Evolutionary conservation across 164 flowering plant genomes (phyloP), one percentile per base, ranked within the genome.

Genomic region (Kalanchoe fedtschenkoi): DNA sequence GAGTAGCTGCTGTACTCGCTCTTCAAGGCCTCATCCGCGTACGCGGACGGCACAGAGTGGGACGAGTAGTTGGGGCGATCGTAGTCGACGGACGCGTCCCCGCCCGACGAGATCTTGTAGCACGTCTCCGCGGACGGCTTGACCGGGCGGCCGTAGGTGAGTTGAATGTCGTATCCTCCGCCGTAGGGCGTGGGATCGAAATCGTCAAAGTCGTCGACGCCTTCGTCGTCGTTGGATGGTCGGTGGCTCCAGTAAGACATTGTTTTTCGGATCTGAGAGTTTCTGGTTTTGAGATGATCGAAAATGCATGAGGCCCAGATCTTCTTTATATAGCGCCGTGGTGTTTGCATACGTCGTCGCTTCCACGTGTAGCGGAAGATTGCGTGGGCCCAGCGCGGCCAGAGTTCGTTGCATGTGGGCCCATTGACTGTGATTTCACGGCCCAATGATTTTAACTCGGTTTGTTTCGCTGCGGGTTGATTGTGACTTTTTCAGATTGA

Each of bases 141-240:
- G 37, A 88, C 68, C 6, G 97, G 86, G 8, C 89, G 96, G 58
- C 98, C 97, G 74, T 79, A 92, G 26, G 84, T 83, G 34, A 81
- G 54, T 7, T 34, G 32, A 35, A 83, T 71, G 73, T 89, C 89
- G 85, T 83, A 89, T 8, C 98, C 98, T 0, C 98, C 98, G 1
- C 80, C 80, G 71, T 88, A 89, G 5, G 98, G 98, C 14, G 96
- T 86, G 5, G 91, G 86, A 74, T 92, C 98, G 80, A 65, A 88
- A 72, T 88, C 98, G 58, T 88, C 95, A 76, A 89, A 92, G 53
- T 86, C 96, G 61, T 79, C 79, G 34, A 72, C 89, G 10, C 47
- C 80, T 38, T 83, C 92, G 24, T 63, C 82, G 44, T 44, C 56
- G 75, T 34, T 41, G 61, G 8, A 2, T 34, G 38, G 61, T n/a